These are phyloP conservation scores for Eucalyptus erythrocorys DNA, from an alignment of 345 rosid genomes.

Conservation along the genomic window DNA sequence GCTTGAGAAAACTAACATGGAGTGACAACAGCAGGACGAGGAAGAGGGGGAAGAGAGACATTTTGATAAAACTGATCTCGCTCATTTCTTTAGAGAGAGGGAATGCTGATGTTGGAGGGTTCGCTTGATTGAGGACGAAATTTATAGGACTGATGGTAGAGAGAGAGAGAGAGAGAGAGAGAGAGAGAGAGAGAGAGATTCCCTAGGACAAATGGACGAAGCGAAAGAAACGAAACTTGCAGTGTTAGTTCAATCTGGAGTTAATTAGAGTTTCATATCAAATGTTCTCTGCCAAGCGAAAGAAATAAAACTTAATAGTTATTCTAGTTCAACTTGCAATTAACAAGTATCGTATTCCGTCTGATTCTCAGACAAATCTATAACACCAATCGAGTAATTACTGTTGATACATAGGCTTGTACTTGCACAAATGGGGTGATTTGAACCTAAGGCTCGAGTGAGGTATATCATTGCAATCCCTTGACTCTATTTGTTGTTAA, in stretches of 20 bases:
- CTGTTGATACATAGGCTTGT: not conserved
- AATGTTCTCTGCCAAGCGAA: not conserved
- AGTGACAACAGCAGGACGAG: not conserved
- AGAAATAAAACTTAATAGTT: not conserved
- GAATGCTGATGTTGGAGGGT: not conserved
- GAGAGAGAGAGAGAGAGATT: not conserved
- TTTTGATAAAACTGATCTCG: not conserved
- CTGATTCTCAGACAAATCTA: not conserved
- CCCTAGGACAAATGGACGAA: not conserved
- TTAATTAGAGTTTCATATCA: not conserved
- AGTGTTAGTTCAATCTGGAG: not conserved
- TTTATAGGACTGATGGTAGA: not conserved
- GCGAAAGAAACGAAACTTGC: not conserved
- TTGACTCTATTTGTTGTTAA: not conserved
- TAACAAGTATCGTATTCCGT: not conserved
- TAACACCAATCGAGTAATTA: not conserved
- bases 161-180: not conserved
- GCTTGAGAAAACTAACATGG: conserved; percentile 14
- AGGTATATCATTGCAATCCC: not conserved
- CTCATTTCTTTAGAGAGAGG: not conserved
- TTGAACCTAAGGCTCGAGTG: not conserved
- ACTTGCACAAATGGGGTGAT: not conserved
- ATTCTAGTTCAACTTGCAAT: not conserved
- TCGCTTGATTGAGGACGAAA: not conserved
- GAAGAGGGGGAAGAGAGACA: not conserved